Percentiles rank a stretch among this genome's conserved stretches.
These are phyloP conservation scores for Talaromyces atroroseus DNA, from an alignment of 2,329 filamentous ascomycete genomes.

Conservation along the genomic window DNA sequence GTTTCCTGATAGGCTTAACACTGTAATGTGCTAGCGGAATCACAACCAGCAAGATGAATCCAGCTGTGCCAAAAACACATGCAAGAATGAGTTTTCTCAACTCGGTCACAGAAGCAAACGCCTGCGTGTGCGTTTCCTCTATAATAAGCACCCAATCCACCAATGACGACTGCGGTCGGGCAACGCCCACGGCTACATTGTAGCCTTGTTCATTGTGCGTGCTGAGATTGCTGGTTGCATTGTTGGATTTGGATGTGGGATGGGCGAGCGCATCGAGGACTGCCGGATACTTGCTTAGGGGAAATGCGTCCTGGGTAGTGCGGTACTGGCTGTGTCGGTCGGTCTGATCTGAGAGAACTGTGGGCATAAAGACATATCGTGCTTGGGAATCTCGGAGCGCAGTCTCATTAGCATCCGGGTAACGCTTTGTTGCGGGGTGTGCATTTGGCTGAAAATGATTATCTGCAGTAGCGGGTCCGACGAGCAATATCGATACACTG, in stretches of 20 bases:
- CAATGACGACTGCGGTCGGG: constrained; percentile 60
- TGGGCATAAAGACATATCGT: constrained; percentile 7
- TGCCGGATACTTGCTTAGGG: constrained; percentile 57
- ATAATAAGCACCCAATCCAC: constrained; percentile 80
- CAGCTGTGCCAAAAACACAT: constrained; percentile 79
- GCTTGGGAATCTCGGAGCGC: constrained; percentile 2
- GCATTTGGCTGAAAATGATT: not conserved
- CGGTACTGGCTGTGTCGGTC: constrained; percentile 9
- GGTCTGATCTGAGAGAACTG: not conserved
- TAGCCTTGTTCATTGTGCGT: constrained; percentile 67
- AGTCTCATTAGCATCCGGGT: not conserved
- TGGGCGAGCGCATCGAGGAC: constrained; percentile 56
- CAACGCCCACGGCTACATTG: constrained; percentile 73
- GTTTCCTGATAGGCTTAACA: constrained; percentile 69
- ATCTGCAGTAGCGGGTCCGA: constrained; percentile 2
- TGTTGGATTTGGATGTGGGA: constrained; percentile 51
- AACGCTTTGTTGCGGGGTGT: not conserved
- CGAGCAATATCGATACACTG: not conserved
- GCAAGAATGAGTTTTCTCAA: constrained; percentile 75
- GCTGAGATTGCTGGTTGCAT: constrained; percentile 62
- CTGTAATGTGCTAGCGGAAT: constrained; percentile 77
- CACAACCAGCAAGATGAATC: constrained; percentile 64
- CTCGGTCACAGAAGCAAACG: constrained; percentile 67
- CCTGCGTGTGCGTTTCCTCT: constrained; percentile 69
- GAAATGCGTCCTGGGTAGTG: constrained; percentile 49